Evolutionary conservation across 345 rosid genomes (phyloP).

Genomic region (Aquilaria yunnanensis): DNA sequence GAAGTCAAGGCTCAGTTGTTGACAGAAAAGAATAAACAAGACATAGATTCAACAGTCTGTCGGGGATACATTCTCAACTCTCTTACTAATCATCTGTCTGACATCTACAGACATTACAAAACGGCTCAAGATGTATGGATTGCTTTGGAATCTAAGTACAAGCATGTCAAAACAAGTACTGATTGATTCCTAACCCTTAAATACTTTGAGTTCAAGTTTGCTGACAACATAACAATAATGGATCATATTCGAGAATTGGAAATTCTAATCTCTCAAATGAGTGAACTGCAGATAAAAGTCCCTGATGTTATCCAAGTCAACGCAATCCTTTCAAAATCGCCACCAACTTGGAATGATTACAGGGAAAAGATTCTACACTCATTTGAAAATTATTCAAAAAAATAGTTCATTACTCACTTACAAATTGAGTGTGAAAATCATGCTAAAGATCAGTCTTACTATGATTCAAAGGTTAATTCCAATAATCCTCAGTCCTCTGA

Average conservation of each 20-base stretch:
- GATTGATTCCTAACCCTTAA: neutral
- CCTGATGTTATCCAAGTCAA: no score
- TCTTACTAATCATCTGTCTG: neutral
- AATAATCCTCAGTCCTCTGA: neutral
- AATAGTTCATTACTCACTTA: neutral
- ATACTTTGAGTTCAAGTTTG: neutral
- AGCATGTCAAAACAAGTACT: neutral
- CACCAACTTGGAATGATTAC: no score
- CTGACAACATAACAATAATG: neutral
- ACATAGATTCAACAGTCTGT: neutral
- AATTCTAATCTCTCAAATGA: no score
- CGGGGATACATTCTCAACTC: neutral
- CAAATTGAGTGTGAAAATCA: neutral
- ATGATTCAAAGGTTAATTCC: neutral
- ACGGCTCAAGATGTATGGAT: neutral
- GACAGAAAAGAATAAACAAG: neutral
- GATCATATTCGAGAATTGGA: neutral
- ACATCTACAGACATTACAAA: neutral
- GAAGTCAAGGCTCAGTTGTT: neutral
- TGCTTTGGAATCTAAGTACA: no score
- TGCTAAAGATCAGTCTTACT: neutral
- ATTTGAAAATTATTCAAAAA: neutral
- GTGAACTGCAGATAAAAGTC: no score
- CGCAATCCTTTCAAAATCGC: no score
- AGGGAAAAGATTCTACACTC: neutral